phyloP scores from a whole-genome alignment of 345 rosid genomes.

The Cardamine resedifolia region DNA sequence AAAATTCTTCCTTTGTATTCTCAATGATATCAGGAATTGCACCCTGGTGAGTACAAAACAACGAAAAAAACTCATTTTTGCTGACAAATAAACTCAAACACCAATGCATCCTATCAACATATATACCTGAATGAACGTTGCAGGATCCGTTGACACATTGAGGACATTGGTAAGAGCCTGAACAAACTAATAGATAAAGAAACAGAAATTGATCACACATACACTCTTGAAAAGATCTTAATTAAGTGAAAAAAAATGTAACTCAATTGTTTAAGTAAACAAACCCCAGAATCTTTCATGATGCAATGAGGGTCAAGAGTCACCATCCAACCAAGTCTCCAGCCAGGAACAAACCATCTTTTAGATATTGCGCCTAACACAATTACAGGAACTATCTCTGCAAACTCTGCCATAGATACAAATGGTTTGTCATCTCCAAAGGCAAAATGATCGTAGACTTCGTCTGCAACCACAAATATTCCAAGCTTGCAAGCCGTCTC shows the following conservation, averaged over 20 bases:
- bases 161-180: slow-evolving; percentile 38
- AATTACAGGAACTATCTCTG: slow-evolving; percentile 55
- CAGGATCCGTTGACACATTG: slow-evolving; percentile 40
- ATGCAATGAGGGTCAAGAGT: slow-evolving; percentile 59
- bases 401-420: slow-evolving; percentile 74
- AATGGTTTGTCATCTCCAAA: slow-evolving; percentile 53
- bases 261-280: slow-evolving; percentile 8
- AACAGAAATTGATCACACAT: neutral
- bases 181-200: slow-evolving; percentile 35
- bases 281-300: slow-evolving; percentile 52
- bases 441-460: slow-evolving; percentile 52
- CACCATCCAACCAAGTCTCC: slow-evolving; percentile 82
- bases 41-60: slow-evolving; percentile 13
- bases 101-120: slow-evolving; percentile 5
- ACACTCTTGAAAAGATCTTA: neutral
- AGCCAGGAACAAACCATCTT: slow-evolving; percentile 80
- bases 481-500: slow-evolving; percentile 63
- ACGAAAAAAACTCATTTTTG: neutral
- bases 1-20: slow-evolving; percentile 41
- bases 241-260: too few species aligned
- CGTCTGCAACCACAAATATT: slow-evolving; percentile 63
- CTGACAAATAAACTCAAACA: neutral
- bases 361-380: slow-evolving; percentile 64
- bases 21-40: slow-evolving; percentile 40
- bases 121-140: slow-evolving; percentile 68